Base-by-base conservation (phyloP, 768 basidiomycete species). In the Mycena sanguinolenta region DNA sequence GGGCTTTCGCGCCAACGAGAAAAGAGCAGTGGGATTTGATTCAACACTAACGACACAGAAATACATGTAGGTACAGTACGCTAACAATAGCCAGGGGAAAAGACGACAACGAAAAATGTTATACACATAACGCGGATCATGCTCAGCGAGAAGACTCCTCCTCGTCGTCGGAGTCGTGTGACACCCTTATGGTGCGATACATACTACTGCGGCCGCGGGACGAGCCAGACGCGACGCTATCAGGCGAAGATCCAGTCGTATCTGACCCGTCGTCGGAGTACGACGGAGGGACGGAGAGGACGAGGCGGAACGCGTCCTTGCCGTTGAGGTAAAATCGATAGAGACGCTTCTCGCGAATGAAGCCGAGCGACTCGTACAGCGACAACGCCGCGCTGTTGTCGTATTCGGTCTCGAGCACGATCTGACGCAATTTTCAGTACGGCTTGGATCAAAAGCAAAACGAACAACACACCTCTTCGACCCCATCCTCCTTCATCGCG, bases 291-390 rank as follows among this genome's bases (percentile, higher is more conserved):
- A 94, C 80, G 34, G 87, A 82, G 53, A 94, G 89, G 25, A 94
- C 89, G 57, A 96, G 89, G 44, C 95, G 87, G 76, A 95, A 98
- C 0, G 97, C 97, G 77, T 99, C 96, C 81, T 98, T 98, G 54
- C 95, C 95, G 77, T 98, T 99, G 73, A 99, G 89, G 77, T 99
- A 99, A 82, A 99, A 99, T 1, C 98, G 89, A 78, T 92, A 91
- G 21, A 99, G 86, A 5, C 97, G 91, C 79, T 99, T 99, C 84
- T 98, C 97, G 49, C 95, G 90, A 28, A 98, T 93, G 82, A 99
- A 99, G 0, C 98, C 98, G 52, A 99, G 87, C 9, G 92, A 91
- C 69, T 93, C 93, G 82, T 99, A 99, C 16, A 99, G 84, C 3
- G 93, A 90, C 19, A 99, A 87, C 0, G 97, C 96, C 9, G 95